Evolutionary conservation across 2,329 filamentous ascomycete species (phyloP), one percentile per base, ranked within the genome.

Genomic region (Aspergillus versicolor): DNA sequence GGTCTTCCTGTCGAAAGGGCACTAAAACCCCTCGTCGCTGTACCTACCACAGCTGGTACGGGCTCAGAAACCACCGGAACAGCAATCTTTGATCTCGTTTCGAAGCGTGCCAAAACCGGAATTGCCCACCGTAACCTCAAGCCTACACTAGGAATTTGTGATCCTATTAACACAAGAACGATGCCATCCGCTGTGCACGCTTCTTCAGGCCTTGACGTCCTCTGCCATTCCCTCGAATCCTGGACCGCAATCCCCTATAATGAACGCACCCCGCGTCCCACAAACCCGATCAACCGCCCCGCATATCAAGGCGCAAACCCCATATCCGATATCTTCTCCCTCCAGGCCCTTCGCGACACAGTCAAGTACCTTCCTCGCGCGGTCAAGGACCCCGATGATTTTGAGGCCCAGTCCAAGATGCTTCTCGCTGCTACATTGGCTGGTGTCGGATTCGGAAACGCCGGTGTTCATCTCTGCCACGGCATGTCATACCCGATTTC

Each of bases 401-500:
- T 85, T 59, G 94, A 97, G 74, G 95, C 95, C 0, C 94, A 99
- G 75, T 89, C 85, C 32, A 87, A 97, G 75, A 99, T 99, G 95
- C 82, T 99, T 30, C 84, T 99, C 19, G 94, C 94, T 2, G 90
- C 94, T 1, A 99, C 94, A 0, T 80, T 99, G 2, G 94, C 95
- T 0, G 94, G 94, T 45, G 92, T 99, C 3, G 94, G 94, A 0
- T 99, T 99, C 73, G 94, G 95, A 19, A 99, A 99, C 68, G 95
- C 95, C 1, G 94, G 95, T 49, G 94, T 99, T 2, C 94, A 99
- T 77, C 81, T 91, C 9, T 91, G 88, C 73, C 88, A 91, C 71
- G 88, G 93, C 71, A 97, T 99, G 93, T 95, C 90, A 22, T 99
- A 99, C 70, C 94, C 94, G 17, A 96, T 99, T 69, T 96, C 91